Base-by-base conservation (phyloP, 495 filamentous ascomycete species). In the Astrothelium macrocarpum region DNA sequence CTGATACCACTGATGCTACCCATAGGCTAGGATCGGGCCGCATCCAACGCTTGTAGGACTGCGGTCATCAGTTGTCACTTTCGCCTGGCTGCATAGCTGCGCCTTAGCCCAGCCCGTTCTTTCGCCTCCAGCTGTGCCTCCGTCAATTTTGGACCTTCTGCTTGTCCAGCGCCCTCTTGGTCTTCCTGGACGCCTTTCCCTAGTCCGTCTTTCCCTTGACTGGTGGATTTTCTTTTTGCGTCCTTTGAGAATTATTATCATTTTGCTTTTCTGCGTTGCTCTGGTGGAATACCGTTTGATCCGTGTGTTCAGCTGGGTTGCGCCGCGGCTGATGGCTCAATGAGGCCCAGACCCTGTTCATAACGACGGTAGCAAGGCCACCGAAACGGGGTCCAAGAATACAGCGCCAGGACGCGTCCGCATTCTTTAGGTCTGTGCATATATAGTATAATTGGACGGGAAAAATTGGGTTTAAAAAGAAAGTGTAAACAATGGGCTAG, bases 111-210 rank as follows among this genome's bases (percentile, higher is more conserved):
- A 39, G 14, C 14, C 43, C 43, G n/a, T 14, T 49, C 43, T 20
- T 49, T 49, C n/a, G 43, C 43, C 43, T 49, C 43, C 43, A 49
- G 43, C 43, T 49, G 43, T 49, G 43, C 43, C 9, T 49, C 43
- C 18, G 9, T 49, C 43, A 20, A 14, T 18, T 49, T 20, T 49
- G 43, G 43, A 49, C 43, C 9, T 49, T 49, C 18, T 49, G 43
- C 9, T 49, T 49, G 43, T 14, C 34, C 34, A 39, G 14, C 14
- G 14, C 14, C 34, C 34, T 39, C 34, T 39, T 39, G 34, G 34
- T 14, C 34, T 5, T 39, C 34, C 34, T 5, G 34, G 34, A 5
- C 14, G 14, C 34, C 34, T 39, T 39, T 39, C 14, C 34, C 34
- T 14, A 5, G 34, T 5, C 34, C 34, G 34, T 5, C 34, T 39